Evolutionary conservation across 441 rosid species (phyloP).

Genomic region (Eutrema salsugineum): DNA sequence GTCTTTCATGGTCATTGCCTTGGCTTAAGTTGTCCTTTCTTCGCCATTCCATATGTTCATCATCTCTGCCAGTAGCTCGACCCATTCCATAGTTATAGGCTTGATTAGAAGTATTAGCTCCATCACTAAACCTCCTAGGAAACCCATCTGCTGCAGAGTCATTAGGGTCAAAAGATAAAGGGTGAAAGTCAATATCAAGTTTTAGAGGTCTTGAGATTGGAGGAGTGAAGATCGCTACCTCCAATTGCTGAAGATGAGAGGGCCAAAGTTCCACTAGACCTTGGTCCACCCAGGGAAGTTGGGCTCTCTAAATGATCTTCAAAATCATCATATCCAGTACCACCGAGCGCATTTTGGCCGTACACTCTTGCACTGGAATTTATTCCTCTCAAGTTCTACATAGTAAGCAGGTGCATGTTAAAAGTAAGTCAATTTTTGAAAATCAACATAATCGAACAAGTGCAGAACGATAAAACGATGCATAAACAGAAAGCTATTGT

Average conservation of each 20-base stretch:
- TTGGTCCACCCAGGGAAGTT: slow-evolving; percentile 52
- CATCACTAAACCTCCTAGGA: slow-evolving; percentile 61
- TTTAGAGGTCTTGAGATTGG: slow-evolving; percentile 41
- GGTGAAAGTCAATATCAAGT: slow-evolving; percentile 35
- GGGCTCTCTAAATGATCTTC: slow-evolving; percentile 53
- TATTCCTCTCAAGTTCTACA: slow-evolving; percentile 43
- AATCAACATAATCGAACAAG: neutral
- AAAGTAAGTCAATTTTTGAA: neutral
- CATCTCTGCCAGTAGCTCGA: slow-evolving; percentile 48
- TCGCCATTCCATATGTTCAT: slow-evolving; percentile 54
- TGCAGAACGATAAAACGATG: neutral
- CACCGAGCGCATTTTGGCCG: slow-evolving; percentile 38
- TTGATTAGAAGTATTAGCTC: slow-evolving; percentile 58
- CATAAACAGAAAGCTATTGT: neutral
- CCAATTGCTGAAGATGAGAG: slow-evolving; percentile 49
- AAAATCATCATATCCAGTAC: slow-evolving; percentile 42
- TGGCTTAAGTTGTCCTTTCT: slow-evolving; percentile 56
- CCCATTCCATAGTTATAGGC: slow-evolving; percentile 52
- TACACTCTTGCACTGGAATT: slow-evolving; percentile 39
- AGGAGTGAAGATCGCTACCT: slow-evolving; percentile 44
- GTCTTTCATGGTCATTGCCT: slow-evolving; percentile 63
- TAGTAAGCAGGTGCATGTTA: slow-evolving; percentile 32
- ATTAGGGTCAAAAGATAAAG: slow-evolving; percentile 41
- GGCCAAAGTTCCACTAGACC: slow-evolving; percentile 42
- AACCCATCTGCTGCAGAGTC: slow-evolving; percentile 50